Evolutionary conservation across 768 basidiomycete species (phyloP).

Genomic region (Cystofilobasidium capitatum): DNA sequence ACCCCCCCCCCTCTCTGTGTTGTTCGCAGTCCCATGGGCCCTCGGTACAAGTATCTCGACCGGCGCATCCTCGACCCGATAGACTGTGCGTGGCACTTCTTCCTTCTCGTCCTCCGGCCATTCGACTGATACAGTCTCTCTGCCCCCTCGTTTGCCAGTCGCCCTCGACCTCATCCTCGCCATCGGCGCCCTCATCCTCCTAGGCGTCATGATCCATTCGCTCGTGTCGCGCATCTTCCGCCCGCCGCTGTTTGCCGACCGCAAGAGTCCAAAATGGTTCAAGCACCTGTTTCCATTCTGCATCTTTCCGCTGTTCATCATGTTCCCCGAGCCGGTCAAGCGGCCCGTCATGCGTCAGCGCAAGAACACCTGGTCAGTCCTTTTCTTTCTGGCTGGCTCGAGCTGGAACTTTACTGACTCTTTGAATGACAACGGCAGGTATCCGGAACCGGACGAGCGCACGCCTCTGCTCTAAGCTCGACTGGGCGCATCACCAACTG

Average conservation of each 20-base stretch:
- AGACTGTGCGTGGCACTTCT: constrained; percentile 12
- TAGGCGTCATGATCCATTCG: constrained; percentile 11
- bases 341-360: constrained; percentile 12
- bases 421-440: not conserved
- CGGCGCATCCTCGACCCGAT: constrained; percentile 25
- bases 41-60: constrained; percentile 27
- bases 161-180: constrained; percentile 25
- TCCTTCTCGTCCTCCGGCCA: not conserved
- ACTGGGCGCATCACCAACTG: too few relatives aligned
- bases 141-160: constrained; percentile 5
- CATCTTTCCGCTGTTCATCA: constrained; percentile 21
- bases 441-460: constrained; percentile 12
- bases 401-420: not conserved
- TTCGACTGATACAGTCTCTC: not conserved
- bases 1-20: not conserved
- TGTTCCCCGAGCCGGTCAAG: constrained; percentile 1
- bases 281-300: constrained; percentile 27
- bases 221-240: constrained; percentile 8
- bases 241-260: constrained; percentile 6
- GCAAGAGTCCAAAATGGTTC: constrained; percentile 8
- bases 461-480: constrained; percentile 15
- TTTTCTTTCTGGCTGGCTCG: not conserved
- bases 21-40: constrained; percentile 20
- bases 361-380: constrained; percentile 9
- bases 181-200: constrained; percentile 18